Evolutionary conservation across 2,329 filamentous ascomycete genomes (phyloP), one percentile per base, ranked within the genome.

Genomic region (Calonectria crousiana): DNA sequence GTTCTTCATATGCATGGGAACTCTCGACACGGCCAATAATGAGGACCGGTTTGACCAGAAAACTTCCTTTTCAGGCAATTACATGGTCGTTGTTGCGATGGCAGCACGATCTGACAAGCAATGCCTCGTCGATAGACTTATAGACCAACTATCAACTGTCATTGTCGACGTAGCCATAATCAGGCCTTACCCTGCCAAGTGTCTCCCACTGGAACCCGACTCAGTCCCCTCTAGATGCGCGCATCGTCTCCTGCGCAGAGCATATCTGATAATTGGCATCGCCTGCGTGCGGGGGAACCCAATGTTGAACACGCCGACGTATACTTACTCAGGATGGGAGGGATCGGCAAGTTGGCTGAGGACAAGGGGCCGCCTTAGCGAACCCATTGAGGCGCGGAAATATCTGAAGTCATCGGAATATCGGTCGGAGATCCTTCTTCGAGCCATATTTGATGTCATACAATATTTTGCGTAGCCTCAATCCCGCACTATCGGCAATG

Each of bases 1-100:
- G 51, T 71, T 36, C 70, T 64, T 62, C 71, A 49, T 47, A 70
- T 74, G 74, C 71, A 76, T 65, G 62, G 68, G 47, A 74, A 62
- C 71, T 74, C 28, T 58, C 11, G 41, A 26, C 30, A 66, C 62
- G 67, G 72, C 79, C 79, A 81, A 81, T 81, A 73, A 67, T 52
- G 75, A 64, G n/a, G 56, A 41, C 62, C 52, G 69, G 60, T 76
- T 70, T 13, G 58, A 3, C 67, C 52, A 72, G 34, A 47, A 74
- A 51, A 72, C 77, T 81, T 80, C 79, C 78, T 76, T 73, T 78
- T 81, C 74, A 51, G 79, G 79, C 41, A 80, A 72, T 32, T 70
- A 75, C 70, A 79, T 28, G 67, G 72, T 66, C 72, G 73, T 76
- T 68, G 73, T 76, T 69, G 62, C 34, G 69, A 74, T 16, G 66